These are phyloP conservation scores for Cornus kousa DNA, from an alignment of 148 eudicot genomes.

Conservation along the genomic window DNA sequence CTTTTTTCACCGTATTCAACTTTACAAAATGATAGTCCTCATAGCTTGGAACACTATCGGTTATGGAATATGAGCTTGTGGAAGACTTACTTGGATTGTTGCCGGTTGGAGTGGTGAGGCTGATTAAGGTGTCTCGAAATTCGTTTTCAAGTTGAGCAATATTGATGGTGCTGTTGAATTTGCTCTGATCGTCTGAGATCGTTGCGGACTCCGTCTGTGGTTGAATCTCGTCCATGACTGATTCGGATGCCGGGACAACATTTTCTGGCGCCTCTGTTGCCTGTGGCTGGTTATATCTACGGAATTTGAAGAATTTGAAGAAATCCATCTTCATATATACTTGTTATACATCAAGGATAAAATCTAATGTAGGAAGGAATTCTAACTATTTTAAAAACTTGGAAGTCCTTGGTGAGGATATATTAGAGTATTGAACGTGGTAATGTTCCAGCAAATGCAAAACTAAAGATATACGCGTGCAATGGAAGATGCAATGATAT, in stretches of 20 bases:
- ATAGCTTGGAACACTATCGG: not conserved
- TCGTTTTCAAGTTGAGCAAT: conserved; percentile 86
- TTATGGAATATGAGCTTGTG: conserved; percentile 14
- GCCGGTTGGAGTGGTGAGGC: conserved; percentile 39
- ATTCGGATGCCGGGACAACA: conserved; percentile 15
- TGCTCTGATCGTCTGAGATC: conserved; percentile 25
- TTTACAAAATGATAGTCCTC: not conserved
- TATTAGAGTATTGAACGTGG: too few relatives aligned
- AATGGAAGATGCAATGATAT: too few relatives aligned
- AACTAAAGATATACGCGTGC: too few relatives aligned
- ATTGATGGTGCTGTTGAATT: conserved; percentile 29
- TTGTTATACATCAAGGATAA: too few relatives aligned
- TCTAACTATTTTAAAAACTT: too few relatives aligned
- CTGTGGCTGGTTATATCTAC: too few relatives aligned
- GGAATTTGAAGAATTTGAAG: too few relatives aligned
- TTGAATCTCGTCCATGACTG: conserved; percentile 70
- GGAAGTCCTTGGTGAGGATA: too few relatives aligned
- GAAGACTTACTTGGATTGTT: conserved; percentile 27
- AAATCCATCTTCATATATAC: too few relatives aligned
- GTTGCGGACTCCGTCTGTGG: conserved; percentile 41
- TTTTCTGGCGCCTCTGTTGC: conserved; percentile 14
- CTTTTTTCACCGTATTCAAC: conserved; percentile 8
- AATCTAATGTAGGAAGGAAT: too few relatives aligned
- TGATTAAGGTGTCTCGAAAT: conserved; percentile 60
- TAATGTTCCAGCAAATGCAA: too few relatives aligned